Conservation (phyloP, 768 basidiomycete species). For the Russula compacta region DNA sequence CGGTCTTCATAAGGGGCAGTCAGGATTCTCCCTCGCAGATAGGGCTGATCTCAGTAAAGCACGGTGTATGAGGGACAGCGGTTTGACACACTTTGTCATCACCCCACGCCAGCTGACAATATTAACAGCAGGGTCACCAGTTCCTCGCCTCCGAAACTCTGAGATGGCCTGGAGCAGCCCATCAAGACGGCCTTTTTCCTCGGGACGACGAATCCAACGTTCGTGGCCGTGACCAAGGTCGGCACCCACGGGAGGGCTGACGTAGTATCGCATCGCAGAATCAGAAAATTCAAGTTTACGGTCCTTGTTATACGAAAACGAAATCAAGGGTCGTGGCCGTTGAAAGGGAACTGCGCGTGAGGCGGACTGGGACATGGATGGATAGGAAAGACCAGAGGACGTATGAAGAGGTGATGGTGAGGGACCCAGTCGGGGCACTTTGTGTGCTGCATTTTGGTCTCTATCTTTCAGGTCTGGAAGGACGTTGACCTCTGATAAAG, state of each 20-base stretch:
- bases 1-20: constrained; percentile 75
- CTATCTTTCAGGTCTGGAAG: background rate
- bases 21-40: constrained; percentile 53
- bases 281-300: constrained; percentile 56
- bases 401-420: background rate
- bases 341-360: constrained; percentile 42
- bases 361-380: constrained; percentile 12
- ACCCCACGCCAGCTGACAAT: constrained; percentile 74
- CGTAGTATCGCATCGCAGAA: constrained; percentile 61
- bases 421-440: background rate
- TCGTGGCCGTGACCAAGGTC: constrained; percentile 66
- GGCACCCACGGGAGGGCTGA: constrained; percentile 55
- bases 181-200: constrained; percentile 61
- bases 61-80: constrained; percentile 2
- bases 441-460: background rate
- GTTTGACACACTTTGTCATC: constrained; percentile 61
- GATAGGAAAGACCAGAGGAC: constrained; percentile 19
- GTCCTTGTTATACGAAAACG: constrained; percentile 60
- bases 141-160: constrained; percentile 32
- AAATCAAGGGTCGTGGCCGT: constrained; percentile 55
- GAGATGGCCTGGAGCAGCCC: constrained; percentile 50
- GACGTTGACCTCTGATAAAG: constrained; percentile 1
- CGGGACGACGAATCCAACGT: constrained; percentile 57
- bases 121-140: constrained; percentile 37
- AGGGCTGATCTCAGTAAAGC: constrained; percentile 15